Base-by-base conservation (phyloP, 371 early-diverging fungal species). In the Mortierella sp. region DNA sequence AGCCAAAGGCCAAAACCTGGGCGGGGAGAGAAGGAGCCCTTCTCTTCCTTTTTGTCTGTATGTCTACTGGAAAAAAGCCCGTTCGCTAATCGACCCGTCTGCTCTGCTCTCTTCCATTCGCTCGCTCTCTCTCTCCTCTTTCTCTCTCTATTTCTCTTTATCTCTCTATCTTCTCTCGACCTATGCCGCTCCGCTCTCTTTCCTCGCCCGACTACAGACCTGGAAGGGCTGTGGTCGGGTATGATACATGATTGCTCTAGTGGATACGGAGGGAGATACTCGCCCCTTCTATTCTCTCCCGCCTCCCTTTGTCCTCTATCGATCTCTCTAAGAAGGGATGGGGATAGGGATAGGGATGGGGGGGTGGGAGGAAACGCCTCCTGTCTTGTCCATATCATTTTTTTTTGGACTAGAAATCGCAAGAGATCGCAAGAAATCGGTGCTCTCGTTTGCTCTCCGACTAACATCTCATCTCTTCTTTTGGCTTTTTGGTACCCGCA, bases 191-290 rank as follows among this genome's bases (percentile, higher is more conserved):
- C 9, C 9, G 37, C 37, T 37, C 37, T 37, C 37, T 37, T 37
- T 37, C 9, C 37, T 37, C 9, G 37, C 37, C 9, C 37, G 37
- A 37, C 37, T 37, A 37, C 37, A 75, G 75, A 70, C 75, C 75
- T 75, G 75, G 75, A 62, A 52, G 53, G 75, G 75, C n/a, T 75
- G 75, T 45, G 75, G 75, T 21, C 50, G 48, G 74, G 74, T 74
- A 74, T 9, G 25, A 37, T 37, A 37, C 37, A 74, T 9, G 25
- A 37, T 37, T 5, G 5, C 9, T 9, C 9, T 37, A 9, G 37
- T 37, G 9, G 37, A 37, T 37, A 37, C 37, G 3, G 37, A 3
- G 9, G 9, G 37, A 37, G 37, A 37, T 37, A 50, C 21, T 50
- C 16, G n/a, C 14, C 50, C 3, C 5, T 50, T 3, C 14, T 7